Evolutionary conservation across 345 rosid species (phyloP), one percentile per base, ranked within the genome.

Genomic region (Bretschneidera sinensis): DNA sequence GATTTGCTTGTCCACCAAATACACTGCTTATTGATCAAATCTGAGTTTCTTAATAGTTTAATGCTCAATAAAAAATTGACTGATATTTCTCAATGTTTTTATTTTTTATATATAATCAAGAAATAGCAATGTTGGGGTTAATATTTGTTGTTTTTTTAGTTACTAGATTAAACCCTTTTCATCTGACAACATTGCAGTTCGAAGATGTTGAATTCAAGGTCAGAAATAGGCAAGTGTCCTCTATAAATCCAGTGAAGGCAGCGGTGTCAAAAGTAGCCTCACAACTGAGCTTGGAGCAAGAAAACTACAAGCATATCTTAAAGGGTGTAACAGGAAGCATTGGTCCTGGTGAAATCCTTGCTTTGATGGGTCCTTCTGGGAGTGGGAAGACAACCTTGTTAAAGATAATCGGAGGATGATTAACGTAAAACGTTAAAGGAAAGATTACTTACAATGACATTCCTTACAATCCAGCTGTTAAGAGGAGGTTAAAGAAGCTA

Each of bases 321-420:
- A 86, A 86, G 63, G 99, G 97, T 17, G 81, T 94, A 28, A 86
- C 96, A 20, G 96, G 99, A 56, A 81, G 97, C 71, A 78, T 89
- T 0, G 86, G 96, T 63, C 94, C 99, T 4, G 99, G 92, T 8
- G 92, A 94, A 69, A 86, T 94, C 57, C 92, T 94, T 34, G 97
- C 95, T 22, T 43, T 88, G 9, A 94, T 94, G 99, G 99, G 97
- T 70, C 97, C 99, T 82, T 88, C 99, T 5, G 99, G 99, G 23
- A 94, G 97, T 63, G 99, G 97, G 15, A 94, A 94, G 71, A 94
- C 99, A 66, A 90, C 95, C 51, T 71, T 94, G 65, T 71, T 90
- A 68, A 94, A 85, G 76, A 84, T 86, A 24, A 76, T 94, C 24
- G 97, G 97, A 63, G 99, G 99, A 52, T 86, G 99, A 79, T 57